Evolutionary conservation across 2,329 filamentous ascomycete genomes (phyloP).

Genomic region (Thermomyces lanuginosus): DNA sequence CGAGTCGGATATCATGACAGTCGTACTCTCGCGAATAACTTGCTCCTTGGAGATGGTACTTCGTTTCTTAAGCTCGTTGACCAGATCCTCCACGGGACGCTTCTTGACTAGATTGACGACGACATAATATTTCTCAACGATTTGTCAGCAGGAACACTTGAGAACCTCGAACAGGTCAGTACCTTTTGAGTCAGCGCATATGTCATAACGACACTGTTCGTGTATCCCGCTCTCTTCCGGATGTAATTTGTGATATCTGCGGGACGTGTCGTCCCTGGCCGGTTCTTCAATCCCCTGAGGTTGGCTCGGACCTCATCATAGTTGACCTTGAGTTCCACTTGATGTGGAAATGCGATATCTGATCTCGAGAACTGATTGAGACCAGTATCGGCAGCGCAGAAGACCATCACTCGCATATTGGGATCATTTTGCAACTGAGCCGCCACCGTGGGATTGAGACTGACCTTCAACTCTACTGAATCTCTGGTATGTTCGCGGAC

Average conservation of each 20-base stretch:
- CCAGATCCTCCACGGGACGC: constrained; percentile 54
- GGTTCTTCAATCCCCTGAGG: constrained; percentile 85
- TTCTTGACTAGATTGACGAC: constrained; percentile 60
- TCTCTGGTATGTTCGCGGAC: constrained; percentile 44
- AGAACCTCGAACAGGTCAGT: constrained; percentile 18
- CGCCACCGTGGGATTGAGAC: constrained; percentile 38
- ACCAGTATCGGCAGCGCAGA: constrained; percentile 52
- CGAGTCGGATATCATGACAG: constrained; percentile 1
- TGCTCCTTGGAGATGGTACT: constrained; percentile 63
- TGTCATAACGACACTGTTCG: constrained; percentile 67
- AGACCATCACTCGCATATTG: constrained; percentile 61
- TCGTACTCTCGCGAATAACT: constrained; percentile 70
- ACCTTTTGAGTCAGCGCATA: constrained; percentile 86
- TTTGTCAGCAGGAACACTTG: constrained; percentile 1
- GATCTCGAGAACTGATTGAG: constrained; percentile 39
- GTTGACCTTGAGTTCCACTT: constrained; percentile 86
- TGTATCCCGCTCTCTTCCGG: constrained; percentile 49
- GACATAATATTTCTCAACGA: constrained; percentile 51
- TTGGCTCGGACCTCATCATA: constrained; percentile 81
- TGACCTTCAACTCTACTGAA: constrained; percentile 42
- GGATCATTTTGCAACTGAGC: constrained; percentile 43
- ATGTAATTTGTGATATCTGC: constrained; percentile 74
- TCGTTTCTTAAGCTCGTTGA: constrained; percentile 46
- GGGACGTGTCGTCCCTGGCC: constrained; percentile 82
- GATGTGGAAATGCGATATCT: constrained; percentile 78